Percentiles rank a stretch among this genome's conserved stretches.
Conservation (phyloP, 768 basidiomycete species). For the Megacollybia marginata region DNA sequence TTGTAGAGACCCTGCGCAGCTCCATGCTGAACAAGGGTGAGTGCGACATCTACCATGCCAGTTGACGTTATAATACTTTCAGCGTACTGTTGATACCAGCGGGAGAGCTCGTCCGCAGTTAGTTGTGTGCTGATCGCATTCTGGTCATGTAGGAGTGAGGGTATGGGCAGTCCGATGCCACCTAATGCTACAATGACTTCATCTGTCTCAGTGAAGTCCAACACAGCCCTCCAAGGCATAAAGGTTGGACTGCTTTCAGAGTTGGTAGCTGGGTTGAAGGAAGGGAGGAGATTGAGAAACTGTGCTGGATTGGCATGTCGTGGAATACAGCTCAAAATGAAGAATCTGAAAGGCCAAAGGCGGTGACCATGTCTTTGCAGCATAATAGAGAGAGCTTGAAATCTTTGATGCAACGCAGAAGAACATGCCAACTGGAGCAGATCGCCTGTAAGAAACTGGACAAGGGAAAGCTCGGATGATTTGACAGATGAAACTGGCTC, state of each 20-base stretch:
- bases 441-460: constrained; percentile 54
- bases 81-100: constrained; percentile 73
- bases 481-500: constrained; percentile 17
- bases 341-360: constrained; percentile 65
- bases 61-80: constrained; percentile 52
- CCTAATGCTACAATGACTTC: constrained; percentile 35
- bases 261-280: constrained; percentile 40
- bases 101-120: constrained; percentile 42
- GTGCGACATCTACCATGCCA: constrained; percentile 73
- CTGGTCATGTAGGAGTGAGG: not conserved
- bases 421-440: constrained; percentile 52
- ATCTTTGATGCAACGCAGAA: constrained; percentile 57
- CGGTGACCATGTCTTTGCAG: constrained; percentile 43
- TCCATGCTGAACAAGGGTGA: constrained; percentile 78
- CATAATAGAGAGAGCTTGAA: constrained; percentile 52
- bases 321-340: constrained; percentile 68
- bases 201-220: constrained; percentile 52
- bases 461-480: constrained; percentile 44
- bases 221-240: constrained; percentile 41
- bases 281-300: constrained; percentile 58
- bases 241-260: constrained; percentile 27
- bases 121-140: constrained; percentile 21
- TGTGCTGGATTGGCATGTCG: constrained; percentile 59
- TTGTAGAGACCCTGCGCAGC: constrained; percentile 71
- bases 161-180: not conserved